These are phyloP conservation scores for Cucurbita argyrosperma DNA, from an alignment of 306 rosid species.

Conservation along the genomic window DNA sequence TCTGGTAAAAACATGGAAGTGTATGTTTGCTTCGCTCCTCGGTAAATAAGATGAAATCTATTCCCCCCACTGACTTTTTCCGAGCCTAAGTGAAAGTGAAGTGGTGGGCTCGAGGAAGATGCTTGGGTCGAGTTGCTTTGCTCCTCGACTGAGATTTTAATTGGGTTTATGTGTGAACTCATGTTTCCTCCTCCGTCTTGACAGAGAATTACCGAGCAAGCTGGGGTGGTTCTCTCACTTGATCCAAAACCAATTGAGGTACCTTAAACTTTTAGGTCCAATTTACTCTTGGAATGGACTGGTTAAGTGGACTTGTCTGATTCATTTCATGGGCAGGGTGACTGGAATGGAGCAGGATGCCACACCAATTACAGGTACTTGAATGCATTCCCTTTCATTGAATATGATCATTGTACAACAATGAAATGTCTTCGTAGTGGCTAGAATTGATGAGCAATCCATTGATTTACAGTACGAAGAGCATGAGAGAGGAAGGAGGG, in stretches of 20 bases:
- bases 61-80: too few relatives aligned
- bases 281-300: background rate
- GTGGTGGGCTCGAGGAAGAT: too few relatives aligned
- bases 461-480: slow-evolving; percentile 62
- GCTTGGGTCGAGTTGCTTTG: too few relatives aligned
- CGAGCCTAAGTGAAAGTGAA: too few relatives aligned
- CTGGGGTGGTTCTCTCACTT: slow-evolving; percentile 87
- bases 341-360: slow-evolving; percentile 98
- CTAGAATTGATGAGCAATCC: background rate
- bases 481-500: slow-evolving; percentile 98
- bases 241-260: slow-evolving; percentile 99
- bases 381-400: background rate
- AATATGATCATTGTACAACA: slow-evolving; percentile 1
- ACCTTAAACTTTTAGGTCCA: background rate
- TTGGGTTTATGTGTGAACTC: background rate
- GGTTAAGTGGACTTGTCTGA: slow-evolving; percentile 8
- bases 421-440: background rate
- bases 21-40: too few relatives aligned
- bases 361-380: slow-evolving; percentile 94
- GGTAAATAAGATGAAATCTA: too few relatives aligned
- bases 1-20: background rate
- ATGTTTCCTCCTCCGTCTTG: slow-evolving; percentile 4
- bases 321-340: slow-evolving; percentile 48
- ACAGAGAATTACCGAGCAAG: slow-evolving; percentile 98
- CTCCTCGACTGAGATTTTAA: background rate